These are phyloP conservation scores for Amphichorda felina DNA, from an alignment of 2,329 filamentous ascomycete genomes.

Conservation along the genomic window DNA sequence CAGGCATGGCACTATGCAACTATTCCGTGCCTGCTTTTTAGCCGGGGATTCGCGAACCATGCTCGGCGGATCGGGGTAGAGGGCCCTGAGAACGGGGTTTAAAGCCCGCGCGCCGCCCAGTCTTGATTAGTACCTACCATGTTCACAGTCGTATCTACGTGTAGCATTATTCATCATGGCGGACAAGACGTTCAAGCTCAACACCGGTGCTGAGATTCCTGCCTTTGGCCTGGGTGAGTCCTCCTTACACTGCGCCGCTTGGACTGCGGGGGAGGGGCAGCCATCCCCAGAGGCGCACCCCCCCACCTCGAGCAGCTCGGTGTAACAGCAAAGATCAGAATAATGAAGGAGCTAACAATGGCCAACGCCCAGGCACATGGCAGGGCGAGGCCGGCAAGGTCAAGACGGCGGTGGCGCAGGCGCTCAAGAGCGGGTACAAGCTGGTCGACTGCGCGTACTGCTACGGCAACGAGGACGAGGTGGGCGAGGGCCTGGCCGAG, in stretches of 20 bases:
- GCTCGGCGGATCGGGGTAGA: neutral
- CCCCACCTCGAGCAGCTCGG: no score
- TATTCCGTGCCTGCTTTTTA: no score
- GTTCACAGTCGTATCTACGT: no score
- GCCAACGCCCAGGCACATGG: conserved; percentile 44
- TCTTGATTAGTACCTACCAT: no score
- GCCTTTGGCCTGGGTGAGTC: conserved; percentile 48
- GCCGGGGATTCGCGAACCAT: no score
- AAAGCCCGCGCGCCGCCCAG: no score
- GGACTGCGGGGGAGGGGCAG: neutral
- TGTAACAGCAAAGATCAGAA: no score
- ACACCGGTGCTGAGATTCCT: conserved; percentile 51
- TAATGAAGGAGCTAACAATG: neutral
- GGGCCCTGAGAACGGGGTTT: no score
- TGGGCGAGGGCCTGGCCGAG: conserved; percentile 65
- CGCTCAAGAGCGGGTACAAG: conserved; percentile 44
- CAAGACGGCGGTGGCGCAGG: conserved; percentile 42
- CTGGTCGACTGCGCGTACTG: conserved; percentile 64
- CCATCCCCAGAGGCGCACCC: no score
- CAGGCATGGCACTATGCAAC: no score
- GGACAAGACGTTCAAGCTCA: conserved; percentile 48
- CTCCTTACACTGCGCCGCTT: conserved; percentile 3
- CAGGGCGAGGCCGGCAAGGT: conserved; percentile 49
- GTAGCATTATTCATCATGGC: conserved; percentile 27
- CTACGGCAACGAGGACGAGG: conserved; percentile 74